phyloP scores from a whole-genome alignment of 1,284 basidiomycete species.

The Ceraceosorus guamensis region DNA sequence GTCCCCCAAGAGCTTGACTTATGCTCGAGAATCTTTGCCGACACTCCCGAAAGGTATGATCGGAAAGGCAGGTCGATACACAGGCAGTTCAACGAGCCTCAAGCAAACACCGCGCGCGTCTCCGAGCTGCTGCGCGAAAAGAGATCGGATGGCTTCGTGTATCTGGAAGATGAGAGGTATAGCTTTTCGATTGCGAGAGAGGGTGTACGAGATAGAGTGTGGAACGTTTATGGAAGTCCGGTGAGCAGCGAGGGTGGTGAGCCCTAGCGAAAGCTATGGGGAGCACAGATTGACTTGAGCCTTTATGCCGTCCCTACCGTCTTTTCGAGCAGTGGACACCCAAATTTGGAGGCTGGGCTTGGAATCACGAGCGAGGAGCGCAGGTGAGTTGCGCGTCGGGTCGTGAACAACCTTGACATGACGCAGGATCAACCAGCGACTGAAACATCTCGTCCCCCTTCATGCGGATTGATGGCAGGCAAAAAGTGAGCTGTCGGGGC shows the following conservation, averaged over 20 bases:
- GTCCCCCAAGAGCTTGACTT: too few relatives aligned
- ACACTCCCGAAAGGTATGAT: conserved; percentile 3
- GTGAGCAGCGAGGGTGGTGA: conserved; percentile 1
- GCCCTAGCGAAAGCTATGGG: too few relatives aligned
- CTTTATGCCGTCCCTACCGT: neutral
- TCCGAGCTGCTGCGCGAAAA: neutral
- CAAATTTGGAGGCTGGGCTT: conserved; percentile 23
- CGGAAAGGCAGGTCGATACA: conserved; percentile 15
- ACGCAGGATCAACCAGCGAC: neutral
- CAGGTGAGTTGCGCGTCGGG: neutral
- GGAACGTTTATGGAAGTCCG: conserved; percentile 24
- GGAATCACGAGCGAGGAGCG: conserved; percentile 20
- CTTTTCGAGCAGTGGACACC: conserved; percentile 16
- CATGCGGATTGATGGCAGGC: neutral
- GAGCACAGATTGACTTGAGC: too few relatives aligned
- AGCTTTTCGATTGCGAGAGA: conserved; percentile 13
- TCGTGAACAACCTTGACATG: too few relatives aligned
- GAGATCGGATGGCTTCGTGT: conserved; percentile 2
- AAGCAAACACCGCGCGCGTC: conserved; percentile 9
- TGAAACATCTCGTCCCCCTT: neutral
- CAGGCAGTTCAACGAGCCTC: conserved; percentile 5
- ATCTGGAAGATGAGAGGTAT: conserved; percentile 14
- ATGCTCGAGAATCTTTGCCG: too few relatives aligned
- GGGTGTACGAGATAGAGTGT: conserved; percentile 9
- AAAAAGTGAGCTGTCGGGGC: neutral